Evolutionary conservation across 139 green algal species (phyloP), one percentile per base, ranked within the genome.

Genomic region (Chlorella ohadii): DNA sequence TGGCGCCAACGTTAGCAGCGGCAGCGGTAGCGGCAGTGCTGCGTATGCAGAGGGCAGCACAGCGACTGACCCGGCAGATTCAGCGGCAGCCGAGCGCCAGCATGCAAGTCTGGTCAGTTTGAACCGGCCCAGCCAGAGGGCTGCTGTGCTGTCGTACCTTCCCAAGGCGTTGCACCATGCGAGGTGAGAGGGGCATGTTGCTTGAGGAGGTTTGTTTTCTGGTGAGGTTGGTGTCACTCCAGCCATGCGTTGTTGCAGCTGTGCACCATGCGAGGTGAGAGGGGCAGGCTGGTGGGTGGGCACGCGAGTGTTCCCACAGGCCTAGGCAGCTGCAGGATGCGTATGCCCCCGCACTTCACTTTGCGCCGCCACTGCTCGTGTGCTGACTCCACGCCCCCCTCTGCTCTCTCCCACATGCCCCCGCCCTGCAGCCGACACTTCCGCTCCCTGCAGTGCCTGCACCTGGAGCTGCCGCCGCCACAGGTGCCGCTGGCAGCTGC

Each of bases 401-500:
- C 38, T 51, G 20, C 38, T 19, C 25, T 22, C 71, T 59, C 41
- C 23, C 1, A 13, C 15, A 5, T 76, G 9, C 38, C 47, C 38
- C 39, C n/a, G 44, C 44, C n/a, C 47, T 23, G 34, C 79, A 84
- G 55, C 66, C 22, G 55, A 15, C 66, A 66, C 67, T 84, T 68
- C 80, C 55, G 28, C 31, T 39, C 55, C 4, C 38, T 85, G 51
- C 56, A 73, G 56, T 34, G 36, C 12, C 23, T 85, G 66, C 56
- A 64, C 17, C 80, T 85, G 56, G 80, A 85, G 68, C 80, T 85
- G 56, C 80, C 68, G 19, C 61, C 80, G 15, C 80, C 80, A 3
- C 56, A 38, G 19, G 56, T 56, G 36, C 80, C 68, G 27, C 70
- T 68, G 22, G 41, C 33, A 28, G 39, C 47, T 6, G 80, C 80